Conservation (phyloP, 1,284 basidiomycete species). For the Pisolithus thermaeus region DNA sequence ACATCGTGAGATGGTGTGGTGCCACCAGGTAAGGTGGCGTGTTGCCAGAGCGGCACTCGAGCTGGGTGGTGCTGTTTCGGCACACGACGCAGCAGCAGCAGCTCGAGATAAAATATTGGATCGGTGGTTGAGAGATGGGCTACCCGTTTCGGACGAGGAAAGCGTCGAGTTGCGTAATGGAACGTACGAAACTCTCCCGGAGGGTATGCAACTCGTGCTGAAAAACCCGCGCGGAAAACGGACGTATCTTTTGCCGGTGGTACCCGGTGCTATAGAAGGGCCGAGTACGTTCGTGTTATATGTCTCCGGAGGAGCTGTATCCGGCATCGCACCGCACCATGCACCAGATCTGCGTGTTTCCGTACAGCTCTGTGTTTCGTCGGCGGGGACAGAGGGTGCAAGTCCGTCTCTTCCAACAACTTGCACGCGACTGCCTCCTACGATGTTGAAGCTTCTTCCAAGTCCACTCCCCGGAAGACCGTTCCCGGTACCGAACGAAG, state of each 20-base stretch:
- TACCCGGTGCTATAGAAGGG: conserved; percentile 5
- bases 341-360: conserved; percentile 37
- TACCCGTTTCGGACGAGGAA: background rate
- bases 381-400: conserved; percentile 12
- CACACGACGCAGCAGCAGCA: conserved; percentile 13
- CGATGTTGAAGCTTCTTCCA: conserved; percentile 54
- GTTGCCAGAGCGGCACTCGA: conserved; percentile 78
- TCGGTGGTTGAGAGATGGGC: conserved; percentile 60
- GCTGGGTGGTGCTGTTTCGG: conserved; percentile 37
- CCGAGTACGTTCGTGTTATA: conserved; percentile 43
- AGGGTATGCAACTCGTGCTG: conserved; percentile 36
- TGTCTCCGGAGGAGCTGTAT: conserved; percentile 53
- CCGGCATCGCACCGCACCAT: conserved; percentile 44
- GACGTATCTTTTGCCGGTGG: conserved; percentile 48
- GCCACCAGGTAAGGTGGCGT: conserved; percentile 91
- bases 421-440: conserved; percentile 42
- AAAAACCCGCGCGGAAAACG: conserved; percentile 37
- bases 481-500: conserved; percentile 64
- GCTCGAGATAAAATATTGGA: conserved; percentile 43
- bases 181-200: conserved; percentile 32
- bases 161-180: conserved; percentile 13
- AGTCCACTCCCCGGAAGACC: conserved; percentile 42
- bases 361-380: conserved; percentile 37
- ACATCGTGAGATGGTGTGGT: conserved; percentile 98
- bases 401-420: conserved; percentile 3